These are phyloP conservation scores for Ophiostoma sp. DNA, from an alignment of 2,329 filamentous ascomycete species.

Conservation along the genomic window DNA sequence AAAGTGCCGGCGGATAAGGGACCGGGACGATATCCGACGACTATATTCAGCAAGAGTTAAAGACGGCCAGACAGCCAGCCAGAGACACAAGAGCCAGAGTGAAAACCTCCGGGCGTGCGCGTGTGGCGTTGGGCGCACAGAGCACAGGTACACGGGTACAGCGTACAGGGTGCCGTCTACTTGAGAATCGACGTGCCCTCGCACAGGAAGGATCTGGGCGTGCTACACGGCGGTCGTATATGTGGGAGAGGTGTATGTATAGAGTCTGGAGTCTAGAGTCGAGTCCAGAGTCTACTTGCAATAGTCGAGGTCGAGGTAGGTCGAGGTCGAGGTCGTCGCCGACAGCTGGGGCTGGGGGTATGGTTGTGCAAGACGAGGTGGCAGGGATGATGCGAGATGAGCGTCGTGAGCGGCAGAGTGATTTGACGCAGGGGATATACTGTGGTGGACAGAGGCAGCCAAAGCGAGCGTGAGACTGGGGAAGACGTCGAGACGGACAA, in stretches of 20 bases:
- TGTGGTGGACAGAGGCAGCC: not conserved
- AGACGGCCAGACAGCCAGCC: not conserved
- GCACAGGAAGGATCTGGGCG: slow-evolving; percentile 5
- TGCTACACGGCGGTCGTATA: slow-evolving; percentile 7
- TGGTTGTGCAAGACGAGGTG: slow-evolving; percentile 4
- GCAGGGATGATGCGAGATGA: slow-evolving; percentile 8
- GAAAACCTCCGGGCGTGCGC: slow-evolving; percentile 7
- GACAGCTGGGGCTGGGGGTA: not conserved
- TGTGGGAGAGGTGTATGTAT: not conserved
- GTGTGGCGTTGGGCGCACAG: slow-evolving; percentile 10
- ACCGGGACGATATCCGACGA: slow-evolving; percentile 10
- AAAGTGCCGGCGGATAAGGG: not conserved
- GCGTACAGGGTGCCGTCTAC: slow-evolving; percentile 5
- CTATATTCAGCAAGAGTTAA: not conserved
- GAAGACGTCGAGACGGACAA: not conserved
- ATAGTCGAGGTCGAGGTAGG: not conserved
- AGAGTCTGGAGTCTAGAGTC: too few species aligned
- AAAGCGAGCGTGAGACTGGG: not conserved
- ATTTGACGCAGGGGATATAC: not conserved
- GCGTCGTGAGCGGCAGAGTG: slow-evolving; percentile 9
- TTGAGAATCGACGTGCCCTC: not conserved
- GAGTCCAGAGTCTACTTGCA: not conserved
- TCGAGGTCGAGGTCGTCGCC: not conserved
- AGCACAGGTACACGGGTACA: slow-evolving; percentile 8
- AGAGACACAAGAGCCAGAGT: not conserved